These are phyloP conservation scores for Fraxinus greggii DNA, from an alignment of 305 asterid genomes.

Conservation along the genomic window DNA sequence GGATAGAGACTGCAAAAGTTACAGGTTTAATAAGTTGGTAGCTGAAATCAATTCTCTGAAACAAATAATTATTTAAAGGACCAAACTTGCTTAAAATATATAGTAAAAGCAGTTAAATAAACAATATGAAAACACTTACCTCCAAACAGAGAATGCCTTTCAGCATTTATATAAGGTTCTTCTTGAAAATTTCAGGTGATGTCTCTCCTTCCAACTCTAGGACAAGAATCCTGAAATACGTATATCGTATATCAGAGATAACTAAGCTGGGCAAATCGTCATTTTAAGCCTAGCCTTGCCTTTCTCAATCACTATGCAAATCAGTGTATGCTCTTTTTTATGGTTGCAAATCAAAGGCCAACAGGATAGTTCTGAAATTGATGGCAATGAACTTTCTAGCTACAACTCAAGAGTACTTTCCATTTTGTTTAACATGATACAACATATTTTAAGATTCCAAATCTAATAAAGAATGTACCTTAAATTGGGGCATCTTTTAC, in stretches of 20 bases:
- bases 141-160: constrained; percentile 43
- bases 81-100: not conserved
- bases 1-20: constrained; percentile 56
- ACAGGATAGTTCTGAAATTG: not conserved
- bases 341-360: not conserved
- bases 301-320: not conserved
- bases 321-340: not conserved
- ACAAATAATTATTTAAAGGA: constrained; percentile 2
- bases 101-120: not conserved
- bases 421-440: not conserved
- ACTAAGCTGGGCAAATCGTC: not conserved
- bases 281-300: not conserved
- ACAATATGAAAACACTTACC: constrained; percentile 39
- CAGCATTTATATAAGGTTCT: constrained; percentile 42
- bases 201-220: constrained; percentile 56
- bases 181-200: constrained; percentile 37
- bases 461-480: constrained; percentile 39
- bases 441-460: not conserved
- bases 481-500: constrained; percentile 56
- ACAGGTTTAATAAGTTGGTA: constrained; percentile 15
- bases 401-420: not conserved
- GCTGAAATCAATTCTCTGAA: constrained; percentile 18
- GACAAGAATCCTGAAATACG: constrained; percentile 52
- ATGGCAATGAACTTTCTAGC: not conserved
- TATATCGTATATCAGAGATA: constrained; percentile 15